Evolutionary conservation across 371 early-diverging fungal genomes (phyloP).

Genomic region (Lichtheimia corymbifera): DNA sequence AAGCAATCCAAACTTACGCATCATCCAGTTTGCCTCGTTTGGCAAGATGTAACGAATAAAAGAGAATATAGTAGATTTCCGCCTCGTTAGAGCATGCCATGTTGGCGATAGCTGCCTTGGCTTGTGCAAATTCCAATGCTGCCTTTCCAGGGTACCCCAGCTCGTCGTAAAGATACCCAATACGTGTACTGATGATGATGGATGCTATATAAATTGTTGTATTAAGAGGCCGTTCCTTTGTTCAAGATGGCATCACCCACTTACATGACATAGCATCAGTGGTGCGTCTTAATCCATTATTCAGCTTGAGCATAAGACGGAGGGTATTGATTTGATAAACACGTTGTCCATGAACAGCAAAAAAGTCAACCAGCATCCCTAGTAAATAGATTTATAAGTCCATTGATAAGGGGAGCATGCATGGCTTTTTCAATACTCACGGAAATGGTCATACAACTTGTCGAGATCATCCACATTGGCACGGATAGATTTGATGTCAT

Average conservation of each 20-base stretch:
- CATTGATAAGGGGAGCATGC: not conserved
- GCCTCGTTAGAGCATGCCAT: conserved; percentile 23
- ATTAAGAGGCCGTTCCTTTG: too few relatives aligned
- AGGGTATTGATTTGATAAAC: conserved; percentile 45
- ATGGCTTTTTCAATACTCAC: conserved; percentile 5
- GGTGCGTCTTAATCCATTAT: conserved; percentile 37
- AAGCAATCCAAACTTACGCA: not conserved
- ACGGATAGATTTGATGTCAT: conserved; percentile 6
- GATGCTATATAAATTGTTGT: conserved; percentile 33
- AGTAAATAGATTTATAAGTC: not conserved
- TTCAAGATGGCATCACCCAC: too few relatives aligned
- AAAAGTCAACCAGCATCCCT: conserved; percentile 47
- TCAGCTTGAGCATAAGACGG: conserved; percentile 48
- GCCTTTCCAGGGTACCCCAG: conserved; percentile 74
- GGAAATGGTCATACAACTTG: conserved; percentile 41
- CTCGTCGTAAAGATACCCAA: conserved; percentile 54
- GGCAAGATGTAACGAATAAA: conserved; percentile 45
- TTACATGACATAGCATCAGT: conserved; percentile 32
- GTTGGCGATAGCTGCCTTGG: conserved; percentile 35
- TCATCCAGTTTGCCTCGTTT: conserved; percentile 41
- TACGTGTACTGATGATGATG: conserved; percentile 47
- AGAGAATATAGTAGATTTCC: conserved; percentile 30
- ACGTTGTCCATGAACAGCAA: conserved; percentile 44
- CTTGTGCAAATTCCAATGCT: conserved; percentile 52
- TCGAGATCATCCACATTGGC: conserved; percentile 36